Evolutionary conservation across 73 alveolate species (phyloP).

Genomic region (Paramecium caudatum): DNA sequence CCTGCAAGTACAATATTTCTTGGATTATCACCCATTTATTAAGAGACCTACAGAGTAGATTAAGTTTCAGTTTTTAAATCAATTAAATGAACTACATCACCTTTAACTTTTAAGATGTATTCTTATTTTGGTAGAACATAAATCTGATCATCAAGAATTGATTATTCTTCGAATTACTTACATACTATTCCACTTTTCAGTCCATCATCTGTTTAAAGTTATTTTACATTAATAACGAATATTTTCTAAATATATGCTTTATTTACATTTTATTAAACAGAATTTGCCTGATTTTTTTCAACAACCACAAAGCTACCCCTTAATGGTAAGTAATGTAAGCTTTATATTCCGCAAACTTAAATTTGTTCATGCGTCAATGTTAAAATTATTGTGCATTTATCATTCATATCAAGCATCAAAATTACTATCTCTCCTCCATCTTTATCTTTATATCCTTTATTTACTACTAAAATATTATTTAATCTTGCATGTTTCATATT

Average conservation of each 20-base stretch:
- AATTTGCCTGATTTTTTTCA: constrained; percentile 28
- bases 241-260: neutral
- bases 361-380: constrained; percentile 17
- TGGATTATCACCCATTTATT: constrained; percentile 52
- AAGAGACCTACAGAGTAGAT: neutral
- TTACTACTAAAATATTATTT: constrained; percentile 53
- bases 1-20: constrained; percentile 20
- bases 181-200: constrained; percentile 60
- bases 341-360: neutral
- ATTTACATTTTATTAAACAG: constrained; percentile 37
- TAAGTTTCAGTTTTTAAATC: constrained; percentile 32
- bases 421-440: constrained; percentile 31
- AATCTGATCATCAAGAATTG: constrained; percentile 59
- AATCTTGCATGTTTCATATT: constrained; percentile 56
- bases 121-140: constrained; percentile 46
- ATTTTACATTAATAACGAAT: constrained; percentile 43
- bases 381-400: neutral
- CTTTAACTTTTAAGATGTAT: constrained; percentile 20
- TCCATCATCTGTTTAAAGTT: constrained; percentile 45
- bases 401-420: constrained; percentile 28
- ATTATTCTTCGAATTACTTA: constrained; percentile 27
- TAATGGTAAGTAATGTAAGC: constrained; percentile 26
- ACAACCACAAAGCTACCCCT: constrained; percentile 56
- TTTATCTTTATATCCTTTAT: neutral
- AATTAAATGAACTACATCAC: constrained; percentile 41